Percentiles rank a stretch among this genome's conserved stretches.
These are phyloP conservation scores for Musa balbisiana DNA, from an alignment of 202 grass and related monocot species.

Conservation along the genomic window DNA sequence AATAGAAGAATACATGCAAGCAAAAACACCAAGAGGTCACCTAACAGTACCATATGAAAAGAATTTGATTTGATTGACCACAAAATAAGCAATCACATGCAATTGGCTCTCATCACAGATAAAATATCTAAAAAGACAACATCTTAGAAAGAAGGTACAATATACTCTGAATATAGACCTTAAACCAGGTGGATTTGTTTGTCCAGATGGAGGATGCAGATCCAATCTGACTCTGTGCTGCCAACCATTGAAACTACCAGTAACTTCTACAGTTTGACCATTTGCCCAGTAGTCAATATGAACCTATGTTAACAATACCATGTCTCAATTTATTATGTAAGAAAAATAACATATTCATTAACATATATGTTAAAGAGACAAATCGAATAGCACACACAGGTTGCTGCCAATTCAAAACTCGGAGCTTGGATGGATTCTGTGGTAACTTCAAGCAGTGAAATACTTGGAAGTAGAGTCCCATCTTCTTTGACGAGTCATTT, in stretches of 20 bases:
- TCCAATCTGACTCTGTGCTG: conserved; percentile 32
- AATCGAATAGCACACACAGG: not conserved
- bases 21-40: too few relatives aligned
- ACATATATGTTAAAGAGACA: not conserved
- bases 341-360: not conserved
- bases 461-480: conserved; percentile 1
- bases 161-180: conserved; percentile 17
- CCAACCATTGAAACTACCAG: conserved; percentile 50
- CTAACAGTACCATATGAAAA: too few relatives aligned
- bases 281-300: conserved; percentile 28
- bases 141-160: not conserved
- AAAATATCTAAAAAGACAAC: not conserved
- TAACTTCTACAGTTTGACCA: conserved; percentile 39
- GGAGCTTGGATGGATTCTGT: not conserved
- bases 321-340: conserved; percentile 1
- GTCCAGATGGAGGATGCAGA: conserved; percentile 24
- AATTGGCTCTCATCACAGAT: not conserved
- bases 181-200: conserved; percentile 7
- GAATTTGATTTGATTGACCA: too few relatives aligned
- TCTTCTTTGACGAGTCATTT: too few relatives aligned
- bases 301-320: conserved; percentile 33
- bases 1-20: too few relatives aligned
- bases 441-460: not conserved
- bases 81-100: too few relatives aligned
- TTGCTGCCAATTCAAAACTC: not conserved